These are phyloP conservation scores for Avena eriantha DNA, from an alignment of 176 grass and related monocot species.

Conservation along the genomic window DNA sequence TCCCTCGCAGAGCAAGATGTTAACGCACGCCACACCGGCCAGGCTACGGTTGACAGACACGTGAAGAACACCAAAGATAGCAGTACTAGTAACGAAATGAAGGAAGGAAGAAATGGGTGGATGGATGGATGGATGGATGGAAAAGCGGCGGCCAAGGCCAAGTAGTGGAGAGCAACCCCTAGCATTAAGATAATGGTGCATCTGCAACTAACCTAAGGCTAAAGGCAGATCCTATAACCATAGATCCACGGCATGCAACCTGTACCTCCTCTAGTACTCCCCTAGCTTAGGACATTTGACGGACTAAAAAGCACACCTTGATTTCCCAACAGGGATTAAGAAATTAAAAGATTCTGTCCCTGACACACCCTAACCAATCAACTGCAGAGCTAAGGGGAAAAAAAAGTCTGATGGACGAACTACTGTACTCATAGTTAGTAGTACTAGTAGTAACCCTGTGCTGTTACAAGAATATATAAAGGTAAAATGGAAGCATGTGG, in stretches of 20 bases:
- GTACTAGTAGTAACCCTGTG: slow-evolving; percentile 21
- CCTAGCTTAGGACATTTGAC: slow-evolving; percentile 23
- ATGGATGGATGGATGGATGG: background rate
- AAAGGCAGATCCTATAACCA: slow-evolving; percentile 32
- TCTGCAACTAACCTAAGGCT: slow-evolving; percentile 51
- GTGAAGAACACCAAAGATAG: slow-evolving; percentile 26
- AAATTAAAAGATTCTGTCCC: slow-evolving; percentile 23
- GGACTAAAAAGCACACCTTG: slow-evolving; percentile 43
- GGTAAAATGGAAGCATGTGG: too few relatives aligned
- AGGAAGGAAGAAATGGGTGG: background rate
- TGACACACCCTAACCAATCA: slow-evolving; percentile 49
- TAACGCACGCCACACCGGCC: background rate
- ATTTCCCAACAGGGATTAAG: slow-evolving; percentile 48
- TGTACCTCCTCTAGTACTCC: background rate
- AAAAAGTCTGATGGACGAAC: slow-evolving; percentile 29
- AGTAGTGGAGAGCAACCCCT: slow-evolving; percentile 43
- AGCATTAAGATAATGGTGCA: slow-evolving; percentile 49
- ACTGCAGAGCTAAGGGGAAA: slow-evolving; percentile 38
- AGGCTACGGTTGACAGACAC: background rate
- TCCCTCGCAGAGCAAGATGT: background rate
- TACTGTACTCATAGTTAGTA: background rate
- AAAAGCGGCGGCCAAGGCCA: slow-evolving; percentile 30
- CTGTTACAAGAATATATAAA: slow-evolving; percentile 16
- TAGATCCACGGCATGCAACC: slow-evolving; percentile 40
- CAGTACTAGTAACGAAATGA: background rate